Base-by-base conservation (phyloP, 2,329 filamentous ascomycete species). In the Stemphylium beticola region DNA sequence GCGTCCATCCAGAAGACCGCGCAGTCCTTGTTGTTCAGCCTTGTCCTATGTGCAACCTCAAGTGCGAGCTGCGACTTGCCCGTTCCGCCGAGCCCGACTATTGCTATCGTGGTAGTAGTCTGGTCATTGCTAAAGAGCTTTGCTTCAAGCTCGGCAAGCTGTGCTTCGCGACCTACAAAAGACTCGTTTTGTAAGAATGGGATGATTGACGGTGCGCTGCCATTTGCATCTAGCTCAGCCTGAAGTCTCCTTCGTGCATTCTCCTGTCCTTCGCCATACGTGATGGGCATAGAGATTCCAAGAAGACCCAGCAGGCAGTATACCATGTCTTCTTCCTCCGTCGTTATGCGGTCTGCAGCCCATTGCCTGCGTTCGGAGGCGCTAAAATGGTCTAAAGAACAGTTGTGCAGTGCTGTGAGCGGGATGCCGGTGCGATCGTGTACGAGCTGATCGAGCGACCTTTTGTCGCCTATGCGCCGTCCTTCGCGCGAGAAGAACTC, bases 271-370 rank as follows among this genome's bases (percentile, higher is more conserved):
- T 74, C 59, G 15, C 53, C 52, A 52, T 67, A 67, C 8, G 49
- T 22, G 0, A 20, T 46, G n/a, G 52, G 51, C 52, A 68, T 64
- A 37, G 45, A 58, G 48, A 67, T 37, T 50, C 47, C 52, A 26
- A 71, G 54, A 40, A 71, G 38, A 39, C 68, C 59, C 34, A 67
- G 59, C n/a, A 68, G 47, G 42, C 53, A 67, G 55, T 67, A 68
- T 31, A 61, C 56, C 32, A 22, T 60, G 37, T 71, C 67, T 63
- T 70, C 66, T 44, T 63, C 60, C 46, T 61, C 52, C 4, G 53
- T 67, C n/a, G 65, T 71, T 45, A 33, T 38, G 49, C 68, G 6
- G 20, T 22, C 3, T 22, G 6, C 41, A 9, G 10, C 36, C 36
- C 3, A 34, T 14, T 12, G 7, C n/a, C 7, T n/a, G 12, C 32